Base-by-base conservation (phyloP, 768 basidiomycete genomes). In the Tulasnella sp. region DNA sequence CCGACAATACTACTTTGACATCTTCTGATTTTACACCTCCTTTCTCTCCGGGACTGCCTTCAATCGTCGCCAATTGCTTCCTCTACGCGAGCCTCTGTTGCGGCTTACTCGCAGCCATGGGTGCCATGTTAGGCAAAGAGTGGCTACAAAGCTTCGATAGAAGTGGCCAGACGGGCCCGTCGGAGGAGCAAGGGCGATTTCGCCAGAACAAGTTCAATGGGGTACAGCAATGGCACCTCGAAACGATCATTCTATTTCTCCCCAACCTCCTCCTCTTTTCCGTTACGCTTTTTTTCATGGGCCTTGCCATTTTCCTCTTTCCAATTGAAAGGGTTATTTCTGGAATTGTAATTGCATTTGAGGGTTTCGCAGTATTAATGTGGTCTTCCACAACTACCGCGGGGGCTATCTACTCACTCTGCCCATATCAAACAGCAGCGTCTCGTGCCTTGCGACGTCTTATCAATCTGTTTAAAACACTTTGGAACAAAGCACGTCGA, bases 341-440 rank as follows among this genome's bases (percentile, higher is more conserved):
- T 6, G 44, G n/a, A n/a, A 44, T 72, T n/a, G 71, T 72, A n/a
- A n/a, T 72, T n/a, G 71, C 71, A 39, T 72, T 72, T 40, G 23
- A 37, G n/a, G 37, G n/a, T 13, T 37, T 44, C 39, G 71, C 39
- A 40, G 71, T 46, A 3, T 26, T 42, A 23, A n/a, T 75, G 42
- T 75, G 55, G 42, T 42, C 42, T 11, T 51, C 37, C 29, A 75
- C 74, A 18, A 51, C 55, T 1, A 61, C 61, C n/a, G 55, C 74
- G 1, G 74, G 40, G 10, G 74, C 74, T 16, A 29, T 75, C 23
- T n/a, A 75, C 42, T 16, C 46, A 15, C 37, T 51, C n/a, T 48
- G 74, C 55, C 74, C 74, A 35, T 75, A 51, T 29, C 74, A 75
- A 29, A 75, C 48, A 26, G 48, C 74, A 29, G 74, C 39, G 29